Evolutionary conservation across 2,329 filamentous ascomycete genomes (phyloP).

Genomic region (Didymella sp.): DNA sequence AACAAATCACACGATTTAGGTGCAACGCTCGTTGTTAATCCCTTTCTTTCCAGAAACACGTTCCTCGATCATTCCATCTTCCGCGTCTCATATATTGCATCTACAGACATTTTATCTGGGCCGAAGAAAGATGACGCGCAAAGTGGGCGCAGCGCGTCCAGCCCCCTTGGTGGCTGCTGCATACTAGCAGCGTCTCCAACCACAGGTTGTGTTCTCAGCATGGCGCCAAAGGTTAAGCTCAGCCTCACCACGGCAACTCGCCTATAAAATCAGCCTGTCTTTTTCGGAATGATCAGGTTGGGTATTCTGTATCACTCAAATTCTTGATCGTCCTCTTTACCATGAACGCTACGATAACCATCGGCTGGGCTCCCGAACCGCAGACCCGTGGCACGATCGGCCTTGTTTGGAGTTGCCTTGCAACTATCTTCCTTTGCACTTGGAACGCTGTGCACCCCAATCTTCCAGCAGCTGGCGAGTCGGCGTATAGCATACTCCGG

Average conservation of each 20-base stretch:
- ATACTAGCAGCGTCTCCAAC: background rate
- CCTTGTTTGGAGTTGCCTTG: conserved; percentile 44
- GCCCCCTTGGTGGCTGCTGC: background rate
- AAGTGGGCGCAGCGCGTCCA: background rate
- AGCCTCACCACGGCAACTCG: background rate
- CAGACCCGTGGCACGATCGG: conserved; percentile 40
- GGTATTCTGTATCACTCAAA: background rate
- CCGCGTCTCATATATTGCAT: no score
- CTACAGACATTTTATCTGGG: no score
- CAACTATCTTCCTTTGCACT: conserved; percentile 43
- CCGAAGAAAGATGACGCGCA: background rate
- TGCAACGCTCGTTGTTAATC: no score
- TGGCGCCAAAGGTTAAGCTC: background rate
- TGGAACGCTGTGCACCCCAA: conserved; percentile 44
- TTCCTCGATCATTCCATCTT: no score
- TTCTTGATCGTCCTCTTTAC: background rate
- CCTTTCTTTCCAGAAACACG: no score
- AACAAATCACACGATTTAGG: no score
- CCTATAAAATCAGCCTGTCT: background rate
- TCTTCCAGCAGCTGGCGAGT: conserved; percentile 23
- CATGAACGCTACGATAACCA: conserved; percentile 1
- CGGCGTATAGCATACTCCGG: background rate
- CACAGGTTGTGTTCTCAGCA: background rate
- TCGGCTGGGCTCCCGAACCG: conserved; percentile 27
- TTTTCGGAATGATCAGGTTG: no score